Base-by-base conservation (phyloP, 257 asterid genomes). In the Capsicum baccatum region DNA sequence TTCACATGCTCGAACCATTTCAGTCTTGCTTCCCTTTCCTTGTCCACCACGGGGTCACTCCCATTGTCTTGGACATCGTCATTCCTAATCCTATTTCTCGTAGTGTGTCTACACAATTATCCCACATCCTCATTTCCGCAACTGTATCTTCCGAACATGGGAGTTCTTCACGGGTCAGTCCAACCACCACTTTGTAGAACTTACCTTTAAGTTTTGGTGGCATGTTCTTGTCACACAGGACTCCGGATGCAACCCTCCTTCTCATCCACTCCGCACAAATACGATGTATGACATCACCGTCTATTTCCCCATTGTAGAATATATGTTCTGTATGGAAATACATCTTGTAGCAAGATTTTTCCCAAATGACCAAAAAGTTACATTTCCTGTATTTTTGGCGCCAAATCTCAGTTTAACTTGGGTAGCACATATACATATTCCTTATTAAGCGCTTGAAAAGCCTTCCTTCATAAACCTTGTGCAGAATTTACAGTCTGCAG, bases 401-500 rank as follows among this genome's bases (percentile, higher is more conserved):
- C 17, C 15, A 47, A 48, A 44, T 71, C 57, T 71, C 37, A 9
- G 57, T 71, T 71, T 71, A 44, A 71, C 57, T n/a, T 71, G 79
- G 79, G 37, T 10, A n/a, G 57, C 79, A 44, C 57, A n/a, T 71
- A 12, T 47, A 9, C 79, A 42, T 39, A 69, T 70, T 70, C 57
- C 57, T 70, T 70, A 70, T 76, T 13, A 50, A 50, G 81, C 9
- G 81, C 81, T 52, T 13, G 19, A 76, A 76, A 76, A 76, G 62
- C 63, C 19, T 50, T 74, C 44, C 48, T 52, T 21, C 26, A 76
- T 26, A 50, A 50, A 74, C 62, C 62, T 60, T 73, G 57, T 21
- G n/a, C 60, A 19, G 63, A 52, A 52, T 52, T 73, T 76, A 76
- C 81, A 52, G 19, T 52, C 21, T 26, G 16, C 21, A 52, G 56